phyloP scores from a whole-genome alignment of 2,329 filamentous ascomycete species.

The Leptographium flavum region DNA sequence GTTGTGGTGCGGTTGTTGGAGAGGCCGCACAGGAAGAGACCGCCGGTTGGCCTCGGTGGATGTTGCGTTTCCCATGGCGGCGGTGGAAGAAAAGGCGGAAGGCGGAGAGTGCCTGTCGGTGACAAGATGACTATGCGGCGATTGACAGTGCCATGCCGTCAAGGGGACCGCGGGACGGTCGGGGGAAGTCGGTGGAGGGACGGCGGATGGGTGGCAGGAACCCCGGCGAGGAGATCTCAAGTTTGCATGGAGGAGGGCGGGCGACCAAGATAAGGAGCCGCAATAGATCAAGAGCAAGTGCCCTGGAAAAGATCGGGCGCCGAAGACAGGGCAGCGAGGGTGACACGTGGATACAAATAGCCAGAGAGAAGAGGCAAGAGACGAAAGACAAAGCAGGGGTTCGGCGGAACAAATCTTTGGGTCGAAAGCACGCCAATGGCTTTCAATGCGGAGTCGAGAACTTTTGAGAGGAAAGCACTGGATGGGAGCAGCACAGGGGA shows the following conservation, averaged over 20 bases:
- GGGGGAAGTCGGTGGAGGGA: not conserved
- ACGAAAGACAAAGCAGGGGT: not conserved
- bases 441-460: too few relatives aligned
- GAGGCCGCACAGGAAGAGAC: slow-evolving; percentile 6
- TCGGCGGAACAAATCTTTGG: not conserved
- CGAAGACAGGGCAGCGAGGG: too few relatives aligned
- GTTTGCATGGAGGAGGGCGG: not conserved
- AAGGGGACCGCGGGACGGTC: slow-evolving; percentile 11
- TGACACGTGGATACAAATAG: not conserved
- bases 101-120: not conserved
- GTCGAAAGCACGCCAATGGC: too few relatives aligned
- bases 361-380: not conserved
- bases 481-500: too few relatives aligned
- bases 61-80: slow-evolving; percentile 35
- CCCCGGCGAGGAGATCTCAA: not conserved
- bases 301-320: too few relatives aligned
- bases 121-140: slow-evolving; percentile 17
- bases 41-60: slow-evolving; percentile 28
- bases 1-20: not conserved
- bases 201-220: not conserved
- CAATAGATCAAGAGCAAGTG: not conserved
- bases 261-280: not conserved
- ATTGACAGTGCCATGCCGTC: slow-evolving; percentile 26
- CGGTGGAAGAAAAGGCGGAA: not conserved
- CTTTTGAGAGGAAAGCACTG: too few relatives aligned